Percentiles rank a stretch among this genome's conserved stretches.
These are phyloP conservation scores for Paraphoma chrysanthemicola DNA, from an alignment of 2,329 filamentous ascomycete species.

Conservation along the genomic window DNA sequence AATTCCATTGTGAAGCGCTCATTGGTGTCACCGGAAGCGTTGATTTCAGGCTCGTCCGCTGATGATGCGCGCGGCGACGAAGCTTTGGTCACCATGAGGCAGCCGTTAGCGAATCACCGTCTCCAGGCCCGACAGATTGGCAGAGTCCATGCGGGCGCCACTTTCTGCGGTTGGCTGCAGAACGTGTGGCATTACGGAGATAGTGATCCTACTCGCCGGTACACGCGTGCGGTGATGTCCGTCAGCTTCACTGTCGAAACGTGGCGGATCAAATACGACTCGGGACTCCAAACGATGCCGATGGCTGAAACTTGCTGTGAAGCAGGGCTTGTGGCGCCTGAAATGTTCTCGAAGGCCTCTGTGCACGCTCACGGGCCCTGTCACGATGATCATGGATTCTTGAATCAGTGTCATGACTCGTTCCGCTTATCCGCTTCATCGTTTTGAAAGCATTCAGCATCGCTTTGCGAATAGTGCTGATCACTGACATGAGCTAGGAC, in stretches of 20 bases:
- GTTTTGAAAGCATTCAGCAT: not conserved
- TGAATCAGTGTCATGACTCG: slow-evolving; percentile 19
- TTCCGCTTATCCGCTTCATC: slow-evolving; percentile 8
- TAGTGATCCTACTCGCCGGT: not conserved
- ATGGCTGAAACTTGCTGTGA: slow-evolving; percentile 4
- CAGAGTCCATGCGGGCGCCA: slow-evolving; percentile 19
- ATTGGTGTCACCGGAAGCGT: slow-evolving; percentile 17
- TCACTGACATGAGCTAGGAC: not conserved
- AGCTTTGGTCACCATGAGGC: slow-evolving; percentile 31
- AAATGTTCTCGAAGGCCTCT: slow-evolving; percentile 18
- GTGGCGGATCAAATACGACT: slow-evolving; percentile 7
- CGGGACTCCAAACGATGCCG: slow-evolving; percentile 3
- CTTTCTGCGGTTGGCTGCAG: slow-evolving; percentile 15
- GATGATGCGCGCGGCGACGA: slow-evolving; percentile 20
- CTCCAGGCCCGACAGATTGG: slow-evolving; percentile 22
- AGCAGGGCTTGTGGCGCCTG: slow-evolving; percentile 8
- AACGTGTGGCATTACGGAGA: slow-evolving; percentile 13
- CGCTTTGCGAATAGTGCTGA: slow-evolving; percentile 3
- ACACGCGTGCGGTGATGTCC: slow-evolving; percentile 19
- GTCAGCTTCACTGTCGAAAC: slow-evolving; percentile 8
- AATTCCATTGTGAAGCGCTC: slow-evolving; percentile 12
- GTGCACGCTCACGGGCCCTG: slow-evolving; percentile 9
- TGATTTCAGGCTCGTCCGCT: slow-evolving; percentile 14
- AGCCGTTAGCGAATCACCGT: slow-evolving; percentile 21
- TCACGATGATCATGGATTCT: slow-evolving; percentile 1